A percentile compares a stretch with the other conserved stretches of the same genome.
These are phyloP conservation scores for Yamadazyma taylorii DNA, from an alignment of 1,139 yeast species.

Conservation along the genomic window DNA sequence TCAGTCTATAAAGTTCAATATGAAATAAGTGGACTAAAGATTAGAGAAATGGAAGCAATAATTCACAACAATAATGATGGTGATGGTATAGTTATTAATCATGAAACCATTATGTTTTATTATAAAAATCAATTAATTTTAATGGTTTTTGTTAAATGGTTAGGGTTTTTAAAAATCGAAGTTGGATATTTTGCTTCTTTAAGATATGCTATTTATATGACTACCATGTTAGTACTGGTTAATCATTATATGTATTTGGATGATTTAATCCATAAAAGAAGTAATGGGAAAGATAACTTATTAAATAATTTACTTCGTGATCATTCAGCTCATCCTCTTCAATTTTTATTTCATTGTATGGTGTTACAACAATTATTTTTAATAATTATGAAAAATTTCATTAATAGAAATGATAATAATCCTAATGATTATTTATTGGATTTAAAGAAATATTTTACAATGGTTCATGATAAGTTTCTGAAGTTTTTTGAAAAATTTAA, in stretches of 20 bases:
- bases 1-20: conserved; percentile 3
- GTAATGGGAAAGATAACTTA: conserved; percentile 15
- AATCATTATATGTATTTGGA: conserved; percentile 28
- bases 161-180: conserved; percentile 33
- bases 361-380: conserved; percentile 27
- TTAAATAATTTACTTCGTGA: conserved; percentile 12
- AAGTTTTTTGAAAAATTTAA: conserved; percentile 12
- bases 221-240: conserved; percentile 26
- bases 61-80: too few relatives aligned
- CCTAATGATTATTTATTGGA: too few relatives aligned
- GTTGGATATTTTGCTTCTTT: conserved; percentile 33
- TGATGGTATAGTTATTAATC: conserved; percentile 2
- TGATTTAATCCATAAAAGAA: conserved; percentile 12
- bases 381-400: conserved; percentile 19
- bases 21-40: neutral
- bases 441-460: conserved; percentile 10
- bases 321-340: conserved; percentile 17
- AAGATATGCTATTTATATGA: conserved; percentile 28
- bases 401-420: too few relatives aligned
- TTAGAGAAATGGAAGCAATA: conserved; percentile 4
- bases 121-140: conserved; percentile 23
- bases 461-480: conserved; percentile 9
- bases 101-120: conserved; percentile 18
- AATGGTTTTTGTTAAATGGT: conserved; percentile 28
- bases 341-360: conserved; percentile 22